Percentiles rank a stretch among this genome's conserved stretches.
Conservation (phyloP, 2,329 filamentous ascomycete genomes). For the Calonectria pseudoturangicola region DNA sequence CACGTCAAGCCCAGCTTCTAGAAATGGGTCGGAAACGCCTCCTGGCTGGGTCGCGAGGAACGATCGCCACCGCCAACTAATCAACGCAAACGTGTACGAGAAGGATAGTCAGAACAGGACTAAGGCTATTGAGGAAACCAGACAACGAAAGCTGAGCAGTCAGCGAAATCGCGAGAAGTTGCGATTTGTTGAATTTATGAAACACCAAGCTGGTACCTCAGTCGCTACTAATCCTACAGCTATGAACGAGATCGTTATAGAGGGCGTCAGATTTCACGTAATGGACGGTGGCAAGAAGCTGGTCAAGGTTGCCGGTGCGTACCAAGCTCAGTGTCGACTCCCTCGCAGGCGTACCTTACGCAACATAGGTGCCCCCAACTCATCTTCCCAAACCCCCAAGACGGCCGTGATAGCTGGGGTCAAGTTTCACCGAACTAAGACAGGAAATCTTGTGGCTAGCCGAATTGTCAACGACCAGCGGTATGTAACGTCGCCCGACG, state of each 20-base stretch:
- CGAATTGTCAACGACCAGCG: constrained; percentile 84
- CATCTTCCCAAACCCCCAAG: constrained; percentile 83
- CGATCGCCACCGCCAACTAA: constrained; percentile 87
- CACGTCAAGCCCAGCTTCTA: constrained; percentile 61
- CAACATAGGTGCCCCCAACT: constrained; percentile 73
- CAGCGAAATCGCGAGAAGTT: constrained; percentile 75
- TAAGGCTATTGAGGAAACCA: constrained; percentile 83
- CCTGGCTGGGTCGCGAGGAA: constrained; percentile 80
- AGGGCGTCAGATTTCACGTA: constrained; percentile 84
- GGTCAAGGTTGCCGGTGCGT: constrained; percentile 80
- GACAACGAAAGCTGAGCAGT: constrained; percentile 72
- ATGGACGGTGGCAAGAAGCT: constrained; percentile 89
- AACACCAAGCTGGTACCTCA: constrained; percentile 50
- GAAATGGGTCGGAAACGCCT: constrained; percentile 57
- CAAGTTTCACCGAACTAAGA: constrained; percentile 89
- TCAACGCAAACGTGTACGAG: constrained; percentile 86
- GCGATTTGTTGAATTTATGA: constrained; percentile 67
- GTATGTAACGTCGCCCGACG: constrained; percentile 70
- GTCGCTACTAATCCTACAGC: constrained; percentile 55
- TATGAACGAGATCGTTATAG: constrained; percentile 78
- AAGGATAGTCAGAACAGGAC: constrained; percentile 81
- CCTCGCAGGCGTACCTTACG: constrained; percentile 53
- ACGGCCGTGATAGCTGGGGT: constrained; percentile 83
- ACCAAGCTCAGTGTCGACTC: not conserved
- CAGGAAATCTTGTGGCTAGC: constrained; percentile 88